Percentiles rank a stretch among this genome's conserved stretches.
Evolutionary conservation across 306 rosid species (phyloP).

Genomic region (Herpetospermum pedunculosum): DNA sequence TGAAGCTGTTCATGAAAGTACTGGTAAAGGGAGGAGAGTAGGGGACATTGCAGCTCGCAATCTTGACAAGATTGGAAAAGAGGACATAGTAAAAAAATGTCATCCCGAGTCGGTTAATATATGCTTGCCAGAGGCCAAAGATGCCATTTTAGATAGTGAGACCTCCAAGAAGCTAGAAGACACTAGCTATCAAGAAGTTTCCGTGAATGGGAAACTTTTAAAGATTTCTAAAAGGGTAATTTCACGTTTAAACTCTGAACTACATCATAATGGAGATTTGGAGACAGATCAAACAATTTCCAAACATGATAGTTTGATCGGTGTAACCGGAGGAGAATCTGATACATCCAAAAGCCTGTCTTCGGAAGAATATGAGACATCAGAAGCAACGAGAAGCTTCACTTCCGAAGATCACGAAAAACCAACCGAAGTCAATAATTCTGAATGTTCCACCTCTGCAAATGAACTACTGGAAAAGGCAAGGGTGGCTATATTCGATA

Average conservation of each 20-base stretch:
- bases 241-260: slow-evolving; percentile 17
- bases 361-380: slow-evolving; percentile 23
- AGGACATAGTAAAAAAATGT: neutral
- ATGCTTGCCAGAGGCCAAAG: slow-evolving; percentile 19
- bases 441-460: neutral
- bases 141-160: slow-evolving; percentile 13
- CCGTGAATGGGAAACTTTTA: slow-evolving; percentile 14
- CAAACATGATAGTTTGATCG: slow-evolving; percentile 16
- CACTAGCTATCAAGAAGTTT: slow-evolving; percentile 18
- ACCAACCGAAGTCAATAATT: neutral
- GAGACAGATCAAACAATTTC: slow-evolving; percentile 14
- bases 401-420: neutral
- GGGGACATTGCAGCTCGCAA: slow-evolving; percentile 12
- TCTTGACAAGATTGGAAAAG: slow-evolving; percentile 14
- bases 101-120: slow-evolving; percentile 1
- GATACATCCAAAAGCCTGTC: slow-evolving; percentile 8
- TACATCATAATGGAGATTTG: slow-evolving; percentile 13
- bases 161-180: slow-evolving; percentile 19
- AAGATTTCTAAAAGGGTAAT: slow-evolving; percentile 17
- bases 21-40: slow-evolving; percentile 15
- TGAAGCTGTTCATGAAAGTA: slow-evolving; percentile 6
- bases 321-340: slow-evolving; percentile 12
- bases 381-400: slow-evolving; percentile 16
- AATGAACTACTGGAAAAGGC: neutral
- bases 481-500: neutral